Conservation (phyloP, 2,329 filamentous ascomycete genomes). For the Cercospora zeina region DNA sequence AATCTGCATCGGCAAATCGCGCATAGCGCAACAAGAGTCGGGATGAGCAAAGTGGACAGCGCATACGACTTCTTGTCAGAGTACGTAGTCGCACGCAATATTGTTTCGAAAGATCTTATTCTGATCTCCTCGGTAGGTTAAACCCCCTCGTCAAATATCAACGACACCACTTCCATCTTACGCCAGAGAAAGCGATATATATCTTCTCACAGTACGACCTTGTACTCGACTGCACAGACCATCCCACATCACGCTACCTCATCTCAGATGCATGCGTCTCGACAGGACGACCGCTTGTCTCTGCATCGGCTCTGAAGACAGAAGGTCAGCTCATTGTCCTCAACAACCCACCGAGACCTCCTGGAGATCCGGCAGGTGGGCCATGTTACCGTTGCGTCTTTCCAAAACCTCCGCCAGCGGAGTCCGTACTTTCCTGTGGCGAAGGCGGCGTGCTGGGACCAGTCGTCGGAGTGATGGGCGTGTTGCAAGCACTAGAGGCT, state of each 20-base stretch:
- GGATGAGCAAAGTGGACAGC: constrained; percentile 78
- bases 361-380: constrained; percentile 61
- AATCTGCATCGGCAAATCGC: constrained; percentile 92
- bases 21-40: constrained; percentile 70
- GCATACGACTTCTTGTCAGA: constrained; percentile 49
- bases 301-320: constrained; percentile 82
- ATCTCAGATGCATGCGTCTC: constrained; percentile 88
- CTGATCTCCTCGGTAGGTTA: constrained; percentile 44
- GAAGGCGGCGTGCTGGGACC: constrained; percentile 92
- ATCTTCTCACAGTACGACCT: constrained; percentile 74
- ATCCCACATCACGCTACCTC: constrained; percentile 85
- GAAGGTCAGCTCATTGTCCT: constrained; percentile 89
- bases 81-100: constrained; percentile 41
- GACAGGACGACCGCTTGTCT: constrained; percentile 75
- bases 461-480: constrained; percentile 89
- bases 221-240: constrained; percentile 93
- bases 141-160: constrained; percentile 71
- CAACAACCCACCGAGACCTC: constrained; percentile 70
- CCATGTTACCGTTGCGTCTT: constrained; percentile 96
- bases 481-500: constrained; percentile 84
- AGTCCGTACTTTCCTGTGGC: constrained; percentile 80
- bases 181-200: constrained; percentile 64
- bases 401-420: constrained; percentile 78
- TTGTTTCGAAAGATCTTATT: background rate
- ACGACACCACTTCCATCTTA: constrained; percentile 64